Percentiles rank a stretch among this genome's conserved stretches.
Evolutionary conservation across 257 asterid genomes (phyloP).

Genomic region (Penstemon newberryi): DNA sequence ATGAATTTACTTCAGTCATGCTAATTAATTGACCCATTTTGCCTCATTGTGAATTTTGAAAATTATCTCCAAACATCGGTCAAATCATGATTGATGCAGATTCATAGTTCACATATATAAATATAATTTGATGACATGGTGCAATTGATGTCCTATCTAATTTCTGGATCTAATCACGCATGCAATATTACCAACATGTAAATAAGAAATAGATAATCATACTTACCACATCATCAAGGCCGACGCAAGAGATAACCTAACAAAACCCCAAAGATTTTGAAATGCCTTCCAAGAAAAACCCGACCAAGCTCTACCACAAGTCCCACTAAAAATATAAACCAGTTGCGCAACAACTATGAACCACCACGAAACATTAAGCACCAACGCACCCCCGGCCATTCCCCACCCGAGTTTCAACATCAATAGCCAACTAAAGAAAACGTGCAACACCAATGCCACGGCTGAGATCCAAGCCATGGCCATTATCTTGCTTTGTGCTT

Average conservation of each 20-base stretch:
- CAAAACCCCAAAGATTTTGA: conserved; percentile 49
- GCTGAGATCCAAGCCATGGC: conserved; percentile 23
- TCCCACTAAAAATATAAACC: conserved; percentile 43
- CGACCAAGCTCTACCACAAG: conserved; percentile 55
- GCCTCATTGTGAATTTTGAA: no score
- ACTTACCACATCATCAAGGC: conserved; percentile 61
- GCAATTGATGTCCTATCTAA: no score
- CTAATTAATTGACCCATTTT: no score
- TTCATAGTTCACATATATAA: no score
- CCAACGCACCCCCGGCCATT: conserved; percentile 48
- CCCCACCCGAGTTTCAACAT: conserved; percentile 59
- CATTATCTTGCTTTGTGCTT: conserved; percentile 64
- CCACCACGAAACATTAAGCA: conserved; percentile 59
- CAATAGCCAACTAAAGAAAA: conserved; percentile 49
- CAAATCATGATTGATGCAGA: no score
- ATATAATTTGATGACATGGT: no score
- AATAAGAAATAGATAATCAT: background rate
- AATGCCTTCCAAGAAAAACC: conserved; percentile 52
- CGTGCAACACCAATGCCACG: conserved; percentile 33
- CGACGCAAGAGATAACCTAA: conserved; percentile 48
- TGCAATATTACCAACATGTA: no score
- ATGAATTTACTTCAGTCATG: no score
- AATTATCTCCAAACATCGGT: no score
- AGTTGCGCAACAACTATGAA: conserved; percentile 53
- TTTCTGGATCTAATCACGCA: no score